Evolutionary conservation across 768 basidiomycete species (phyloP), one percentile per base, ranked within the genome.

Genomic region (Gloeopeniophorella convolvens): DNA sequence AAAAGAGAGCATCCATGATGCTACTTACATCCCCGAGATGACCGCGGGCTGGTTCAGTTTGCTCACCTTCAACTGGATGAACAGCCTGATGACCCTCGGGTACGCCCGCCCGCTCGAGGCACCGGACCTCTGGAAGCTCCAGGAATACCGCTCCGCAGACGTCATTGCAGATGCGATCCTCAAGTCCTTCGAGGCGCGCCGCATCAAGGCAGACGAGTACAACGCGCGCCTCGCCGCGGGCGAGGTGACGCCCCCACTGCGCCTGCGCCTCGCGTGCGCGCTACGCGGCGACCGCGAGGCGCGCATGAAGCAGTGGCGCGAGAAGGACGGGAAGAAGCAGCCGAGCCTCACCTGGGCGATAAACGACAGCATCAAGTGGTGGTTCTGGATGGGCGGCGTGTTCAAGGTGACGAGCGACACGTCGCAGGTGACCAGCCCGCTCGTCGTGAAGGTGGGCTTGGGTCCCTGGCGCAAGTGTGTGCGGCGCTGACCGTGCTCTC

Each of bases 31-130:
- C 3, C 89, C 89, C 0, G 88, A 92, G 58, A 73, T 69, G 3
- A 74, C 72, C 1, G 88, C 89, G 0, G 71, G 73, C 32, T 75
- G 78, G 63, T 74, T 80, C 54, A 75, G 70, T 56, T 61, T 76
- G 5, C 55, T 90, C 3, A 82, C 79, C 27, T 94, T 91, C 56
- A 65, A 66, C 36, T 93, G 91, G 90, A 73, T 93, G 16, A 81
- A 80, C 3, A 76, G 79, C 3, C 66, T 93, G 20, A 73, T 94
- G 55, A 64, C 70, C 9, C 69, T 91, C 10, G 91, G 91, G 7
- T 91, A 90, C 60, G 75, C 79, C 7, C 77, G 91, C 7, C 87
- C 91, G 1, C 73, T 95, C 2, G 85, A 91, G 60, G 80, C 82
- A 0, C 67, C 83, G 0, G 91, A 94, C 65, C 71, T 94, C 3